Evolutionary conservation across 1,284 basidiomycete species (phyloP).

Genomic region (Pseudozyma thailandica): DNA sequence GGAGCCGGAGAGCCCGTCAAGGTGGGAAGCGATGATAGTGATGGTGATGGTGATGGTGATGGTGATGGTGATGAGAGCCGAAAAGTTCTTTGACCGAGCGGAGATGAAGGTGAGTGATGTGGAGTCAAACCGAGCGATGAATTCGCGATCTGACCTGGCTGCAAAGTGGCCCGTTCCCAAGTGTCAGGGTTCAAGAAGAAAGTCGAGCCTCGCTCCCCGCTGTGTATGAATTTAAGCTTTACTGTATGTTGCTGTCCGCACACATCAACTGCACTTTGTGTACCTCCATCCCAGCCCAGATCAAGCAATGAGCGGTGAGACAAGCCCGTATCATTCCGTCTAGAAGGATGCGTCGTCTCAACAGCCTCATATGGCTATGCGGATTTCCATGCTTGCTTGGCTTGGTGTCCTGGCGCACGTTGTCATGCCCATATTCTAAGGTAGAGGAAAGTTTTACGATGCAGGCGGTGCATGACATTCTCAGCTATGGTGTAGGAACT

Average conservation of each 20-base stretch:
- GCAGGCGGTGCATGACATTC: slow-evolving; percentile 88
- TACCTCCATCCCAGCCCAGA: no score
- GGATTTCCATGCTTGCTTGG: slow-evolving; percentile 25
- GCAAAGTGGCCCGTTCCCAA: slow-evolving; percentile 27
- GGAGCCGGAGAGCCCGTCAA: background rate
- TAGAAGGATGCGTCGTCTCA: slow-evolving; percentile 12
- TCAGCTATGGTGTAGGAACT: slow-evolving; percentile 77
- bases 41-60: background rate
- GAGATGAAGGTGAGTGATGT: slow-evolving; percentile 8
- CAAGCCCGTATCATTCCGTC: no score
- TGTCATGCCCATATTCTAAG: slow-evolving; percentile 81
- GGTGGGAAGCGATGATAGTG: background rate
- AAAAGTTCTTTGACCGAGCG: background rate
- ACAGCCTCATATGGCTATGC: slow-evolving; percentile 16
- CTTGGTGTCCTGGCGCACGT: slow-evolving; percentile 21
- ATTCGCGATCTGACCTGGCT: slow-evolving; percentile 2
- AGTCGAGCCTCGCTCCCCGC: background rate
- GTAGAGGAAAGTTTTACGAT: slow-evolving; percentile 97
- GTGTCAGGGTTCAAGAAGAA: slow-evolving; percentile 7
- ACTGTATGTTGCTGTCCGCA: no score
- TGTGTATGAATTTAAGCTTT: background rate
- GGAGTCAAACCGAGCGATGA: slow-evolving; percentile 7
- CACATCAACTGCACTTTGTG: no score
- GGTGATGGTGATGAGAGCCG: slow-evolving; percentile 7
- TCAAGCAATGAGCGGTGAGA: no score